phyloP scores from a whole-genome alignment of 2,329 filamentous ascomycete genomes.

The Colletotrichum simmondsii region DNA sequence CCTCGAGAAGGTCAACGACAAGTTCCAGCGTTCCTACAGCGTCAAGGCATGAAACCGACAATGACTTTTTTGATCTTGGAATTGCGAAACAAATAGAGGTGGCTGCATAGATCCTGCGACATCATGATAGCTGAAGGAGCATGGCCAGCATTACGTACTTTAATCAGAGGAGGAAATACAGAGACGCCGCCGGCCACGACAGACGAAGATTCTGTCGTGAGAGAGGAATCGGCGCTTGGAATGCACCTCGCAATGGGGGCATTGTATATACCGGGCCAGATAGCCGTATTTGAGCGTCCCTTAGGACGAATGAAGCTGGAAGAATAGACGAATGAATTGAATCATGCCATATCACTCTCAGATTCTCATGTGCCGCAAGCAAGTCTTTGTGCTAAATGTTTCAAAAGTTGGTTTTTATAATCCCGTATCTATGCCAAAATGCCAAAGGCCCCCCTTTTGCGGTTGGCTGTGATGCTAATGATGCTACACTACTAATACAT shows the following conservation, averaged over 20 bases:
- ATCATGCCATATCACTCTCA: neutral
- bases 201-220: neutral
- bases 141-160: slow-evolving; percentile 14
- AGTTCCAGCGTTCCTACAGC: slow-evolving; percentile 84
- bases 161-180: slow-evolving; percentile 24
- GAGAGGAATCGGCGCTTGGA: neutral
- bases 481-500: slow-evolving; percentile 12
- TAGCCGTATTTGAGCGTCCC: slow-evolving; percentile 15
- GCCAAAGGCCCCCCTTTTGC: neutral
- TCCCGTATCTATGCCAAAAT: neutral
- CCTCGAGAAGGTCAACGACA: slow-evolving; percentile 82
- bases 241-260: neutral
- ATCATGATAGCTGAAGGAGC: slow-evolving; percentile 22
- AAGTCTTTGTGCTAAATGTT: neutral
- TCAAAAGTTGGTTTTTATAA: neutral
- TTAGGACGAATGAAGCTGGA: neutral
- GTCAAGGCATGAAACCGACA: slow-evolving; percentile 72
- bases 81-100: slow-evolving; percentile 28
- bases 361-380: neutral
- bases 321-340: slow-evolving; percentile 21
- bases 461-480: neutral
- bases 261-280: slow-evolving; percentile 26
- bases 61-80: slow-evolving; percentile 12
- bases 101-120: slow-evolving; percentile 34
- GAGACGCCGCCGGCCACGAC: slow-evolving; percentile 3